A percentile compares a stretch with the other conserved stretches of the same genome.
phyloP scores from a whole-genome alignment of 2,329 filamentous ascomycete species.

The Thelonectria blattea region DNA sequence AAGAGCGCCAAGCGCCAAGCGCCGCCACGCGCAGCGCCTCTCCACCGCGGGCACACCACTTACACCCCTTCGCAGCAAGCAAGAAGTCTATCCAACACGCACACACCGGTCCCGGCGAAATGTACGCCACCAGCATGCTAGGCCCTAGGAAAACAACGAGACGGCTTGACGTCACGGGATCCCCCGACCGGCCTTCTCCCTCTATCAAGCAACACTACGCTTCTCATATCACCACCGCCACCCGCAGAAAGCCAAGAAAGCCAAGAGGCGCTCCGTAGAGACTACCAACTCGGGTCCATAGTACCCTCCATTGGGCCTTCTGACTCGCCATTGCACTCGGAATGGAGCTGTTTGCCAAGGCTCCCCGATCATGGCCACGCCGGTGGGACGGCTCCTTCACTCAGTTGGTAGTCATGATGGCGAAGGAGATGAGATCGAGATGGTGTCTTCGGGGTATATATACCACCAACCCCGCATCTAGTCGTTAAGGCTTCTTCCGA shows the following conservation, averaged over 20 bases:
- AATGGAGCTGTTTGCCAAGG: conserved; percentile 24
- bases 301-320: conserved; percentile 14
- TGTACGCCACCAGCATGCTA: conserved; percentile 20
- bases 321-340: conserved; percentile 29
- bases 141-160: conserved; percentile 16
- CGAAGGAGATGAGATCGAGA: conserved; percentile 2
- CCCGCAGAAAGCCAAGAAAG: conserved; percentile 9
- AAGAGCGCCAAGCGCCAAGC: conserved; percentile 31
- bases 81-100: conserved; percentile 1
- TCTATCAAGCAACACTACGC: conserved; percentile 1
- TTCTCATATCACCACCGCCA: conserved; percentile 19
- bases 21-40: conserved; percentile 9
- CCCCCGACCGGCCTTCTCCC: conserved; percentile 17
- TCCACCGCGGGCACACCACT: conserved; percentile 34
- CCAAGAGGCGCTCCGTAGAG: conserved; percentile 11
- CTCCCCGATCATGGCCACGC: conserved; percentile 27
- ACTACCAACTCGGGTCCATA: conserved; percentile 5
- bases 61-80: conserved; percentile 15
- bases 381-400: conserved; percentile 13
- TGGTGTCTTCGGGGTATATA: conserved; percentile 30
- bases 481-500: conserved; percentile 19
- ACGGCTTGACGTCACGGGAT: conserved; percentile 28
- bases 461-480: conserved; percentile 30
- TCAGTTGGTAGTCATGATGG: conserved; percentile 22
- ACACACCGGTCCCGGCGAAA: conserved; percentile 15